Base-by-base conservation (phyloP, 202 grass and related monocot genomes). In the Carex arenaria region DNA sequence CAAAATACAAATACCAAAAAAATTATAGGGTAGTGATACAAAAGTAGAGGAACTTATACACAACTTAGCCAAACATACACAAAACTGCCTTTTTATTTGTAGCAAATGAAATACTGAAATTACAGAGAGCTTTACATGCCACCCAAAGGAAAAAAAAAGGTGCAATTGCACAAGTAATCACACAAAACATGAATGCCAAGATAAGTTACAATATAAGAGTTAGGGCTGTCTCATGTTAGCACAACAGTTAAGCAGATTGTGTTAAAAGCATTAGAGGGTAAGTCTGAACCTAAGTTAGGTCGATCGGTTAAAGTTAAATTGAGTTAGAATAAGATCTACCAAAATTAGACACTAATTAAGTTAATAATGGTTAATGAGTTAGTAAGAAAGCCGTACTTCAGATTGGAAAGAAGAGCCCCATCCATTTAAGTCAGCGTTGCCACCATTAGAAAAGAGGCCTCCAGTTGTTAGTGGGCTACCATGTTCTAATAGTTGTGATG, bases 391-490 rank as follows among this genome's bases (percentile, higher is more conserved):
- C 81, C 96, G 84, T 99, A 99, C 96, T 93, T 99, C 96, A 90
- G 96, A 86, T 99, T 95, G 93, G 89, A 99, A 99, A 71, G 96
- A 86, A 80, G 93, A 90, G 90, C 92, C 85, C 96, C 96, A 99
- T 84, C 89, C 86, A 89, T 92, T 95, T 88, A 95, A 92, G 56
- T 99, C 93, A 87, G 85, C 73, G 60, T 85, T 88, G 81, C 89
- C 93, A 85, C 91, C 89, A 87, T 95, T 90, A 86, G 93, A 88
- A 92, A 92, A 96, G 56, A 99, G 81, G 84, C 93, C 96, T 99
- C 96, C 93, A 31, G 87, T 91, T 86, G 91, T 96, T 90, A 99
- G 93, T 90, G 89, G 96, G 92, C 96, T 99, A 96, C 95, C 93
- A 98, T 98, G 95, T 98, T 99, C 93, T 95, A 94, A 83, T 89